Conservation (phyloP, 208 protist genomes). For the Trypanosoma theileri region DNA sequence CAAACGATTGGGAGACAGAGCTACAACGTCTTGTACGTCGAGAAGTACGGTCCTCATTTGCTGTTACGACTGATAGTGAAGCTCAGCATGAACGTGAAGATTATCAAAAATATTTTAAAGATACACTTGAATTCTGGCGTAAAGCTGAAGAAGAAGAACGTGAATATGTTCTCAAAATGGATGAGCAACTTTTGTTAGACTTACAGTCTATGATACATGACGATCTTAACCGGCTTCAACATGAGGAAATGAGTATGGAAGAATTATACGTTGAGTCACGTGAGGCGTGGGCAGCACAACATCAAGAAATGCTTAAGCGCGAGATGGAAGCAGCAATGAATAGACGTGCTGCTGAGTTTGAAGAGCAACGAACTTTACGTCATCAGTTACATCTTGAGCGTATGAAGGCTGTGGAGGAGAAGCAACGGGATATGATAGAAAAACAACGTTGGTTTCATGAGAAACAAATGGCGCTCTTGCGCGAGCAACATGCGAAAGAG, state of each 20-base stretch:
- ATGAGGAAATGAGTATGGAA: conserved; percentile 73
- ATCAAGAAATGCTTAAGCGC: conserved; percentile 57
- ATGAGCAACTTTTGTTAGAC: conserved; percentile 72
- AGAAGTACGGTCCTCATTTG: conserved; percentile 75
- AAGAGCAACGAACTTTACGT: conserved; percentile 51
- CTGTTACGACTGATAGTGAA: conserved; percentile 57
- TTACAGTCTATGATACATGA: conserved; percentile 61
- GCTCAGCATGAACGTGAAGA: conserved; percentile 60
- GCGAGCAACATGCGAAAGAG: conserved; percentile 46
- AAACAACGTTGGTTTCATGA: conserved; percentile 62
- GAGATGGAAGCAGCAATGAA: conserved; percentile 54
- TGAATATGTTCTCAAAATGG: conserved; percentile 71
- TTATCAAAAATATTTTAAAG: conserved; percentile 55
- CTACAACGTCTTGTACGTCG: conserved; percentile 57
- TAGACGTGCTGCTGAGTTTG: conserved; percentile 54
- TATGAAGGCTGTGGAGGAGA: conserved; percentile 50
- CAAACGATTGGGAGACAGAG: conserved; percentile 51
- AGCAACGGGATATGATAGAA: conserved; percentile 54
- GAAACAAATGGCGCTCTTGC: conserved; percentile 57
- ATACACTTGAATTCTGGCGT: conserved; percentile 75
- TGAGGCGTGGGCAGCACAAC: conserved; percentile 65
- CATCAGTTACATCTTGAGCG: conserved; percentile 66
- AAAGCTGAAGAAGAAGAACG: conserved; percentile 61
- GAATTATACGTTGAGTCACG: conserved; percentile 69
- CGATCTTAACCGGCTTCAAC: conserved; percentile 63